phyloP scores from a whole-genome alignment of 2,329 filamentous ascomycete species.

The Scedosporium boydii region DNA sequence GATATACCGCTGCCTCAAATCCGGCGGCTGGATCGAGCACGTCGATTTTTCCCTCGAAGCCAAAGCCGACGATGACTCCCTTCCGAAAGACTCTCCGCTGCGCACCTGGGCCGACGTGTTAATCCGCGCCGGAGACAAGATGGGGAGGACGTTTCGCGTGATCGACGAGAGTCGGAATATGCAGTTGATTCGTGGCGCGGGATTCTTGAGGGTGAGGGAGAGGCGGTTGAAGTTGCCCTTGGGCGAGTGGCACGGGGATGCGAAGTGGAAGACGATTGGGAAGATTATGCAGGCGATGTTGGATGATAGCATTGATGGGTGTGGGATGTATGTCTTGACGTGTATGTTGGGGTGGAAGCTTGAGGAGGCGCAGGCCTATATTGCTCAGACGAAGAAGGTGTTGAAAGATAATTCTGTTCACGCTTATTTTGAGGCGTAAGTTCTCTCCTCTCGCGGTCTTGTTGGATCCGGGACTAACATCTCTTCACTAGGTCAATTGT shows the following conservation, averaged over 20 bases:
- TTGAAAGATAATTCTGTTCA: slow-evolving; percentile 24
- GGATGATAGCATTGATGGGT: slow-evolving; percentile 21
- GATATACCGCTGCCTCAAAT: slow-evolving; percentile 41
- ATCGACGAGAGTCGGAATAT: slow-evolving; percentile 11
- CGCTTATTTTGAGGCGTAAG: slow-evolving; percentile 29
- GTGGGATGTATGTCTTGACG: slow-evolving; percentile 29
- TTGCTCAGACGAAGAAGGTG: slow-evolving; percentile 21
- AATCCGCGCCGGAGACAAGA: slow-evolving; percentile 17
- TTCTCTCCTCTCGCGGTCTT: background rate
- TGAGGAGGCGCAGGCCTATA: slow-evolving; percentile 22
- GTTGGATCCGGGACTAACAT: background rate
- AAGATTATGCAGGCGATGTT: slow-evolving; percentile 25
- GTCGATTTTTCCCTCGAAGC: slow-evolving; percentile 17
- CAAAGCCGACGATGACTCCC: slow-evolving; percentile 14
- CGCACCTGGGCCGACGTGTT: slow-evolving; percentile 7
- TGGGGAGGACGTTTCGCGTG: slow-evolving; percentile 19
- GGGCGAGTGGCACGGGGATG: slow-evolving; percentile 35
- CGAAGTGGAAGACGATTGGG: slow-evolving; percentile 34
- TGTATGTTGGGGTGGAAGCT: slow-evolving; percentile 23
- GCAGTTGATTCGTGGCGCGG: slow-evolving; percentile 14
- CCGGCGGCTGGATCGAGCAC: slow-evolving; percentile 38
- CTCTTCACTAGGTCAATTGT: background rate
- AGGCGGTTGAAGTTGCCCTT: slow-evolving; percentile 22
- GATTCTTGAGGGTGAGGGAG: slow-evolving; percentile 16
- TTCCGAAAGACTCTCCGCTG: background rate